Base-by-base conservation (phyloP, 305 asterid genomes). In the Rubia occidens region DNA sequence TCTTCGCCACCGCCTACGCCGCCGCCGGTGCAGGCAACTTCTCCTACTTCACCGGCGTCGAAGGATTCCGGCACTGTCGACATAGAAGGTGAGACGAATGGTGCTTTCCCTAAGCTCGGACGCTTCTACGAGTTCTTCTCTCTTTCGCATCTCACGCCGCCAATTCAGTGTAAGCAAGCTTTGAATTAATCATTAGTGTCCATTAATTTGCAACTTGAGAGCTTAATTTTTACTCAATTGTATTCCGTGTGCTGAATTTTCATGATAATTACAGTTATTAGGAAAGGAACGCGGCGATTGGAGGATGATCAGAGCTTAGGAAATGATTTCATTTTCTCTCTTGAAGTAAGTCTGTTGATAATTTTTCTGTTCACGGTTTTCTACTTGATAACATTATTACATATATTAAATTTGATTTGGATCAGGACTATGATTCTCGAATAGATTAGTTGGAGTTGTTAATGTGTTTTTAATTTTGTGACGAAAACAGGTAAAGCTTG, bases 101-200 rank as follows among this genome's bases (percentile, higher is more conserved):
- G 89, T 77, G 81, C 96, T 66, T 86, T 87, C 47, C 97, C 96
- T 51, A 89, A 86, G 83, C 78, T 94, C 62, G 96, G 96, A 68
- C 87, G 89, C 87, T 94, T 94, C 81, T 94, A 94, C 78, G 96
- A 94, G 78, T 94, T 94, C 85, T 94, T 94, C 66, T 94, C 99
- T 32, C 96, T 94, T n/a, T n/a, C n/a, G n/a, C n/a, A n/a, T n/a
- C n/a, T n/a, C n/a, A n/a, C n/a, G n/a, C n/a, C n/a, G n/a, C n/a
- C n/a, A n/a, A n/a, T n/a, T n/a, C n/a, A n/a, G n/a, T n/a, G n/a
- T n/a, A n/a, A n/a, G n/a, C n/a, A 3, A 7, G 56, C 40, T 40
- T 54, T 18, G 17, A 42, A 64, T 64, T 18, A 5, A 49, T 49
- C 20, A 49, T 15, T 14, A 49, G n/a, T n/a, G 53, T 64, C 8